Evolutionary conservation across 2,329 filamentous ascomycete species (phyloP), one percentile per base, ranked within the genome.

Genomic region (Alternaria burnsii): DNA sequence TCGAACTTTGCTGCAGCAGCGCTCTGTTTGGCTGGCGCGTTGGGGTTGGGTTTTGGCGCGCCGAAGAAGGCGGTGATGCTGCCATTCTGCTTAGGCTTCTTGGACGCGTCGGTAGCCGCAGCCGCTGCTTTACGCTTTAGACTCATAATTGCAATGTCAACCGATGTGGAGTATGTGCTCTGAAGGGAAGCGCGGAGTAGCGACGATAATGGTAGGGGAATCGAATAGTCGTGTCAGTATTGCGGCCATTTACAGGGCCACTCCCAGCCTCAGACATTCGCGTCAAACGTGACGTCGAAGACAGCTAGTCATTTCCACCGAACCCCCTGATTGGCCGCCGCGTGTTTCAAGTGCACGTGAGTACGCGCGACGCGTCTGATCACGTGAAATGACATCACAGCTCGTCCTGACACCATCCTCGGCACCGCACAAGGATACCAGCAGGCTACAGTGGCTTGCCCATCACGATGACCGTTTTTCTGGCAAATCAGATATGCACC

Each of bases 51-150:
- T 58, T 76, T 78, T 6, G 93, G 89, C 18, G 87, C 83, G 14
- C 88, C 87, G 73, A 99, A 98, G 84, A 98, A 98, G 16, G 93
- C 91, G 28, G 90, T 94, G 74, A 99, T 97, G 81, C 85, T 93
- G 63, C 85, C 88, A 73, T 95, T 90, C 54, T 86, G 71, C 67
- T 84, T 85, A 38, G 82, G 74, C 70, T 85, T 85, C 70, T 85
- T 85, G 34, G 79, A 74, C 52, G 80, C 79, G 18, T 81, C 79
- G 12, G 81, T 78, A 16, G 79, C 75, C 24, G 79, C 79, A 38
- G 82, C 79, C 55, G 77, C 78, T 34, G 83, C 82, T 73, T 84
- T 84, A 60, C 83, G 82, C 71, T 85, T 85, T 67, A 85, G 78
- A 56, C 81, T 81, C 82, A 84, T 84, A 61, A 41, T 74, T 59